These are phyloP conservation scores for Danielia reshetovae DNA, from an alignment of 805 yeast genomes.

Conservation along the genomic window DNA sequence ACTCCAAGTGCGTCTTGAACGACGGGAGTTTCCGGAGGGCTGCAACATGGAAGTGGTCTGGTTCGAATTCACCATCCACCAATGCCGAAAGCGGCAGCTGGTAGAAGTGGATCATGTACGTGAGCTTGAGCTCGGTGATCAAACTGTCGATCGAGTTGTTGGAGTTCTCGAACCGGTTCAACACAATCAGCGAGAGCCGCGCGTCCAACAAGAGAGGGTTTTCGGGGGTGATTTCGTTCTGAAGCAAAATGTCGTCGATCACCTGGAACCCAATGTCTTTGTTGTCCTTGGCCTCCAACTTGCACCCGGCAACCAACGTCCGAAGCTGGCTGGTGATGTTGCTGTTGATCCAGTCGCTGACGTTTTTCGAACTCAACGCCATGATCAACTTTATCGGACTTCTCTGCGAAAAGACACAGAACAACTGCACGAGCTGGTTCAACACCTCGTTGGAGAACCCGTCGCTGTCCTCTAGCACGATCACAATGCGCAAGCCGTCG, in stretches of 20 bases:
- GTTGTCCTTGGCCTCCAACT: slow-evolving; percentile 30
- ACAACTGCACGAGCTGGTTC: slow-evolving; percentile 31
- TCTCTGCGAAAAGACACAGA: slow-evolving; percentile 22
- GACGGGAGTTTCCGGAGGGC: slow-evolving; percentile 33
- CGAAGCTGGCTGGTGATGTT: slow-evolving; percentile 30
- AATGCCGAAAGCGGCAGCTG: slow-evolving; percentile 32
- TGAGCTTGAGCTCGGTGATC: slow-evolving; percentile 33
- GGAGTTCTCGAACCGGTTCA: slow-evolving; percentile 32
- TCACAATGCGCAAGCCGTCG: slow-evolving; percentile 16
- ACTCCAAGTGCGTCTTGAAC: slow-evolving; percentile 33
- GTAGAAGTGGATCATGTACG: slow-evolving; percentile 39
- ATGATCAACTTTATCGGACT: slow-evolving; percentile 33
- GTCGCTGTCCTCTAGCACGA: slow-evolving; percentile 37
- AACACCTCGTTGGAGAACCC: slow-evolving; percentile 30
- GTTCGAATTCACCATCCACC: slow-evolving; percentile 10
- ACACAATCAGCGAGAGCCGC: slow-evolving; percentile 23
- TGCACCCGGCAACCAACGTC: slow-evolving; percentile 24
- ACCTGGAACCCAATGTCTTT: slow-evolving; percentile 31
- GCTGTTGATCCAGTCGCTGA: slow-evolving; percentile 34
- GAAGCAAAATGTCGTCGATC: slow-evolving; percentile 29
- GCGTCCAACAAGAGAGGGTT: slow-evolving; percentile 23
- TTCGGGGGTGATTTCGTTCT: slow-evolving; percentile 18
- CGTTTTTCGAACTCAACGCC: slow-evolving; percentile 33
- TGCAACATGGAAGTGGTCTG: slow-evolving; percentile 15
- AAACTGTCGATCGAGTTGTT: slow-evolving; percentile 40